phyloP scores from a whole-genome alignment of 1,284 basidiomycete genomes.

The Sanghuangporus weigelae region DNA sequence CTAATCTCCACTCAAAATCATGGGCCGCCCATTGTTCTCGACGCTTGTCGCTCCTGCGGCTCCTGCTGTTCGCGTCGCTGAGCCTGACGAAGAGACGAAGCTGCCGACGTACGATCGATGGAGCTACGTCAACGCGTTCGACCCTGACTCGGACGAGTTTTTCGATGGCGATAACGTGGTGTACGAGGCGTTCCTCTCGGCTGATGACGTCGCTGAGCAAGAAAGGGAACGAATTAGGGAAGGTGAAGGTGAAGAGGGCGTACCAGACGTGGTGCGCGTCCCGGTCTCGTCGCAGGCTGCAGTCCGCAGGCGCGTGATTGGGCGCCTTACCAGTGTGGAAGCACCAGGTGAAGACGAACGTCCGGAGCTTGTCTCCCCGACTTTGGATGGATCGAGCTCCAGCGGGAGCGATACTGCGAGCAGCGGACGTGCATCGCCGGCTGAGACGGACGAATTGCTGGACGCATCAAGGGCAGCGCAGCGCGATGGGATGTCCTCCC shows the following conservation, averaged over 20 bases:
- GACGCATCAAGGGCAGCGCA: not conserved
- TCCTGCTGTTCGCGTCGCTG: constrained; percentile 30
- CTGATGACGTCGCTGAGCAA: constrained; percentile 18
- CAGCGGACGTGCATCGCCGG: constrained; percentile 7
- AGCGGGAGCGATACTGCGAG: constrained; percentile 1
- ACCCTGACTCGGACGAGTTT: constrained; percentile 78
- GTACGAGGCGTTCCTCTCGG: constrained; percentile 61
- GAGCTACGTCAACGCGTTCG: constrained; percentile 63
- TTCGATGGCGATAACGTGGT: constrained; percentile 52
- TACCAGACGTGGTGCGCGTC: not conserved
- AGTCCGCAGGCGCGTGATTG: not conserved
- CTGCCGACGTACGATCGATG: constrained; percentile 46
- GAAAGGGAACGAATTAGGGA: not conserved
- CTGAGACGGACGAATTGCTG: not conserved
- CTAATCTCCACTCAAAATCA: constrained; percentile 23
- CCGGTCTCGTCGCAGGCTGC: not conserved
- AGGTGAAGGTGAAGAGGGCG: not conserved
- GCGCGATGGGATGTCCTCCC: not conserved
- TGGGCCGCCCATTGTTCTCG: constrained; percentile 70
- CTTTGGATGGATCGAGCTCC: constrained; percentile 1
- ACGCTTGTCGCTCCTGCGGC: constrained; percentile 29
- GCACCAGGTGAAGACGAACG: constrained; percentile 5
- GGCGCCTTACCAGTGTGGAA: not conserved
- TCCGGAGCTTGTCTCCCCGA: constrained; percentile 6
- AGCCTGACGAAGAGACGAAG: constrained; percentile 41